Evolutionary conservation across 768 basidiomycete species (phyloP).

Genomic region (Tricholoma matsutake): DNA sequence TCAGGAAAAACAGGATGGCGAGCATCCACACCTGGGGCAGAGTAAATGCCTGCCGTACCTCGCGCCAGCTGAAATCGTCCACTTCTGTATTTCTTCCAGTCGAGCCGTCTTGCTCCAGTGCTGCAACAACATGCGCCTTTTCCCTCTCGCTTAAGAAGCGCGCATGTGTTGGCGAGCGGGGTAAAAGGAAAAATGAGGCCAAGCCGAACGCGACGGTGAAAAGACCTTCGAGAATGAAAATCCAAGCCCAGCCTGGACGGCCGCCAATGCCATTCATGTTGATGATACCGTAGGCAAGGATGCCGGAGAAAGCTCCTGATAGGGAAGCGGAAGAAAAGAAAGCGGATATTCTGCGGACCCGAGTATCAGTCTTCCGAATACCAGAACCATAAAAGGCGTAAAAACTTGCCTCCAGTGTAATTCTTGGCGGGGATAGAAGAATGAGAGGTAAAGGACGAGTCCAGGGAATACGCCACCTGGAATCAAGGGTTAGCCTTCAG

Average conservation of each 20-base stretch:
- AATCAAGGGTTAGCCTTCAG: neutral
- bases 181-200: constrained; percentile 45
- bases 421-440: constrained; percentile 49
- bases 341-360: constrained; percentile 36
- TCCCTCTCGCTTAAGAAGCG: constrained; percentile 52
- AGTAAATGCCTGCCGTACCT: constrained; percentile 45
- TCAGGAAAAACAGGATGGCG: constrained; percentile 48
- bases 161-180: constrained; percentile 40
- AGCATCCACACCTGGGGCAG: constrained; percentile 56
- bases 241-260: constrained; percentile 65
- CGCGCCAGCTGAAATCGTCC: constrained; percentile 56
- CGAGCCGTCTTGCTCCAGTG: constrained; percentile 38
- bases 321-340: constrained; percentile 54
- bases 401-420: constrained; percentile 44
- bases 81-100: constrained; percentile 25
- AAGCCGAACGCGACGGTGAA: constrained; percentile 62
- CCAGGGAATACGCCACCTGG: constrained; percentile 58
- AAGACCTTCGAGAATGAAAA: constrained; percentile 64
- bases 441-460: constrained; percentile 54
- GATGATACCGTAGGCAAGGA: constrained; percentile 64
- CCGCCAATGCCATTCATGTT: constrained; percentile 55
- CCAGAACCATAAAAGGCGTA: too few species aligned
- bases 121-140: constrained; percentile 42
- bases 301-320: constrained; percentile 66
- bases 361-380: too few species aligned